Conservation (phyloP, 2,329 filamentous ascomycete genomes). For the Fusarium secorum region DNA sequence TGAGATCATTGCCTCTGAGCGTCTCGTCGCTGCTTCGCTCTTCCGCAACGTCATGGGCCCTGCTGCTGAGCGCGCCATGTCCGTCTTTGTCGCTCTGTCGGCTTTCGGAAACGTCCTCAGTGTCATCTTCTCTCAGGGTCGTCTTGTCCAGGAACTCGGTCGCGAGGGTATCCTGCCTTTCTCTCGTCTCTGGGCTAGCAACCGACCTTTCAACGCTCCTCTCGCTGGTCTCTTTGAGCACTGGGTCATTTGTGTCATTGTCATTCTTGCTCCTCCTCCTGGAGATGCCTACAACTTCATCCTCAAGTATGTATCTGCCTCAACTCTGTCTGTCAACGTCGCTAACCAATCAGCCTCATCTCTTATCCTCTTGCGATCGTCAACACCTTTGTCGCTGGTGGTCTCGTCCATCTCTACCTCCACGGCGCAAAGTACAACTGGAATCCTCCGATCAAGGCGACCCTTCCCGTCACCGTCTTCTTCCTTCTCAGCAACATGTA, state of each 20-base stretch:
- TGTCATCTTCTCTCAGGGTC: slow-evolving; percentile 73
- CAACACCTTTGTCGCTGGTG: slow-evolving; percentile 62
- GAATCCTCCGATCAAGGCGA: slow-evolving; percentile 63
- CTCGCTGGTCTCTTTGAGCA: slow-evolving; percentile 69
- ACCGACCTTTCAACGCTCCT: slow-evolving; percentile 69
- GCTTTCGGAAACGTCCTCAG: slow-evolving; percentile 73
- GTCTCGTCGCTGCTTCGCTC: slow-evolving; percentile 61
- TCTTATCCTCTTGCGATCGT: slow-evolving; percentile 69
- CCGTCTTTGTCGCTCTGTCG: slow-evolving; percentile 72
- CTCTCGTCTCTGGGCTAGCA: slow-evolving; percentile 69
- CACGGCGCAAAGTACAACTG: slow-evolving; percentile 58
- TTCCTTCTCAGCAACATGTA: slow-evolving; percentile 69
- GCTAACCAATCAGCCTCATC: slow-evolving; percentile 57
- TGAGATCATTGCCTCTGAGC: slow-evolving; percentile 60
- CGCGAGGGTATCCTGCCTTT: slow-evolving; percentile 72
- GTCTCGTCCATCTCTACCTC: slow-evolving; percentile 62
- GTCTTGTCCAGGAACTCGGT: slow-evolving; percentile 71
- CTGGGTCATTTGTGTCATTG: slow-evolving; percentile 69
- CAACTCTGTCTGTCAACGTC: background rate
- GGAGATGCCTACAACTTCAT: slow-evolving; percentile 73
- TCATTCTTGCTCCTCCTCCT: slow-evolving; percentile 72
- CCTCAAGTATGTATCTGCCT: slow-evolving; percentile 54
- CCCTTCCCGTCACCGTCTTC: slow-evolving; percentile 62
- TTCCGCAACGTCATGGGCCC: slow-evolving; percentile 65
- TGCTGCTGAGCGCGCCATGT: slow-evolving; percentile 64